Evolutionary conservation across 176 grass and related monocot species (phyloP).

Genomic region (Oryza glaberrima): DNA sequence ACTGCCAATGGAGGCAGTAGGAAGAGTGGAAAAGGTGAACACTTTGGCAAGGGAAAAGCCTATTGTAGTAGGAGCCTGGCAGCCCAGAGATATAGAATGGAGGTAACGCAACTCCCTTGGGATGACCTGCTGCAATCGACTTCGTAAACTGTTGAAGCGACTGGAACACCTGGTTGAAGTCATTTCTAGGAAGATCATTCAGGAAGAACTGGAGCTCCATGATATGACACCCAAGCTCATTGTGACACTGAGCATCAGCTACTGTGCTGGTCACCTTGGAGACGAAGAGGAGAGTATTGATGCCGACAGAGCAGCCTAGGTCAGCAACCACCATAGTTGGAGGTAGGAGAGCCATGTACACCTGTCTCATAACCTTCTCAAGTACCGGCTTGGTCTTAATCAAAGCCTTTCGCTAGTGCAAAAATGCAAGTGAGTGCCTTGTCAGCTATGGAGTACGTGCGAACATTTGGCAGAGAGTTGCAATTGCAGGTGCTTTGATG

Average conservation of each 20-base stretch:
- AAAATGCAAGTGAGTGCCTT: background rate
- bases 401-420: constrained; percentile 44
- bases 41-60: constrained; percentile 46
- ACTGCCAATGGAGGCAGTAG: constrained; percentile 45
- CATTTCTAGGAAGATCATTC: constrained; percentile 53
- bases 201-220: constrained; percentile 58
- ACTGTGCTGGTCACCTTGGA: constrained; percentile 22
- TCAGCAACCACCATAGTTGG: constrained; percentile 41
- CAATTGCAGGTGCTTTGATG: background rate
- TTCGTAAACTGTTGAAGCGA: background rate
- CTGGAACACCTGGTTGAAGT: constrained; percentile 54
- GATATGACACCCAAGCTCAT: background rate
- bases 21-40: constrained; percentile 62
- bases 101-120: background rate
- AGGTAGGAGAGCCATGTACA: constrained; percentile 5
- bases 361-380: background rate
- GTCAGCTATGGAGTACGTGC: background rate
- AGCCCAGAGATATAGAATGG: constrained; percentile 36
- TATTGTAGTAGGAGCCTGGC: constrained; percentile 48
- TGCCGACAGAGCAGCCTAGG: constrained; percentile 43
- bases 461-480: background rate
- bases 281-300: constrained; percentile 36
- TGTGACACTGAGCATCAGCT: background rate
- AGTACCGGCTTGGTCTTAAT: constrained; percentile 15
- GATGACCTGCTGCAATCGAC: background rate